Percentiles rank a stretch among this genome's conserved stretches.
These are phyloP conservation scores for Tetrapyrgos nigripes DNA, from an alignment of 1,284 basidiomycete genomes.

Conservation along the genomic window DNA sequence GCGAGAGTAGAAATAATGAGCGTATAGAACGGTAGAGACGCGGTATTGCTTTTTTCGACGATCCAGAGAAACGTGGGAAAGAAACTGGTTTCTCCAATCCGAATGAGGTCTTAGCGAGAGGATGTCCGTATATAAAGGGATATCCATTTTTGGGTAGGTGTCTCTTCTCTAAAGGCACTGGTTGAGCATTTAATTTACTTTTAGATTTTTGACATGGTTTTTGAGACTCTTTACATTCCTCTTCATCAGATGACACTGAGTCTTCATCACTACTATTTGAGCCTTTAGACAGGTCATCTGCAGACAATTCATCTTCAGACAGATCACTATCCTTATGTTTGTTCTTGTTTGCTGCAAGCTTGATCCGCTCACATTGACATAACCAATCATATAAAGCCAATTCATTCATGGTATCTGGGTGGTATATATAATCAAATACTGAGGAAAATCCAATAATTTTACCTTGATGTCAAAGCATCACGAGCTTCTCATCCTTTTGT, in stretches of 20 bases:
- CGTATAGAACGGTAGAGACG: too few species aligned
- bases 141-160: neutral
- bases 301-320: neutral
- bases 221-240: neutral
- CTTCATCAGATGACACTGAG: too few species aligned
- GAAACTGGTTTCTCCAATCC: too few species aligned
- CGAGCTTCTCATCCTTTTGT: constrained; percentile 16
- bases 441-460: constrained; percentile 2
- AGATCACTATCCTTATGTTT: constrained; percentile 24
- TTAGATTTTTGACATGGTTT: neutral
- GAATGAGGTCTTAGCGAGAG: neutral
- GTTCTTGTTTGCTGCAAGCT: constrained; percentile 19
- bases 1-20: too few species aligned
- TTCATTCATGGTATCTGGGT: constrained; percentile 11
- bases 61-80: too few species aligned
- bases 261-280: neutral
- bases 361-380: constrained; percentile 13
- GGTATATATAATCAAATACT: constrained; percentile 26
- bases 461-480: neutral
- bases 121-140: constrained; percentile 1
- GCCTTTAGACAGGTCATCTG: neutral
- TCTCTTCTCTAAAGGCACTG: neutral
- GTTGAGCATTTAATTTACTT: constrained; percentile 19
- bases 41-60: too few species aligned
- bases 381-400: constrained; percentile 16